phyloP scores from a whole-genome alignment of 331 rosid species.

The Malus hybrid region DNA sequence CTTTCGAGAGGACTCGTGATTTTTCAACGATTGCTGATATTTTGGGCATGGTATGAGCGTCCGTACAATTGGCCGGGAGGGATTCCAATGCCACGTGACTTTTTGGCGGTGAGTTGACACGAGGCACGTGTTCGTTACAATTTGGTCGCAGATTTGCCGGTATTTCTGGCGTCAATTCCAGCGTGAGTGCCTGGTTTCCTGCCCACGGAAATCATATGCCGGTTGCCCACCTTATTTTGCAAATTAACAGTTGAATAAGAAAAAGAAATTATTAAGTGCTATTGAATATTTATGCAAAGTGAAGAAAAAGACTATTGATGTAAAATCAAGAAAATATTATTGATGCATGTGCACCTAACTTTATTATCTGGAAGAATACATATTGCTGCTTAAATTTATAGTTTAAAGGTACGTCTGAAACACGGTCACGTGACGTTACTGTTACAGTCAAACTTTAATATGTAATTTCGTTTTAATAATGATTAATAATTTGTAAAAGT shows the following conservation, averaged over 20 bases:
- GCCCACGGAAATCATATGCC: conserved; percentile 2
- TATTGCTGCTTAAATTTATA: neutral
- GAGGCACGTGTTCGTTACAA: neutral
- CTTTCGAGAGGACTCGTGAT: neutral
- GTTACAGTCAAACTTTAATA: no score
- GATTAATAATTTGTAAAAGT: no score
- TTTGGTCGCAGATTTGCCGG: conserved; percentile 17
- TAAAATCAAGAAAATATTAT: no score
- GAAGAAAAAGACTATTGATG: neutral
- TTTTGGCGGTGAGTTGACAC: neutral
- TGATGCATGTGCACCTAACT: neutral
- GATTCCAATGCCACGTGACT: neutral
- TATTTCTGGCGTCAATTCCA: conserved; percentile 14
- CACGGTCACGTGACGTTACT: rapidly evolving
- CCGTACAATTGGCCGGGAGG: conserved; percentile 11
- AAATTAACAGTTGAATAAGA: neutral
- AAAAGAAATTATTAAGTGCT: neutral
- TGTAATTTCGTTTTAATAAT: no score
- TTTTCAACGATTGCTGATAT: neutral
- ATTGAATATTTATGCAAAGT: neutral
- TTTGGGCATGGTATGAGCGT: neutral
- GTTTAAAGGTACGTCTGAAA: no score
- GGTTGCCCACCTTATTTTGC: neutral
- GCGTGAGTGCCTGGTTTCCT: neutral
- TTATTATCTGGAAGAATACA: no score